Evolutionary conservation across 2,329 filamentous ascomycete species (phyloP).

Genomic region (Sclerotinia spermophila): DNA sequence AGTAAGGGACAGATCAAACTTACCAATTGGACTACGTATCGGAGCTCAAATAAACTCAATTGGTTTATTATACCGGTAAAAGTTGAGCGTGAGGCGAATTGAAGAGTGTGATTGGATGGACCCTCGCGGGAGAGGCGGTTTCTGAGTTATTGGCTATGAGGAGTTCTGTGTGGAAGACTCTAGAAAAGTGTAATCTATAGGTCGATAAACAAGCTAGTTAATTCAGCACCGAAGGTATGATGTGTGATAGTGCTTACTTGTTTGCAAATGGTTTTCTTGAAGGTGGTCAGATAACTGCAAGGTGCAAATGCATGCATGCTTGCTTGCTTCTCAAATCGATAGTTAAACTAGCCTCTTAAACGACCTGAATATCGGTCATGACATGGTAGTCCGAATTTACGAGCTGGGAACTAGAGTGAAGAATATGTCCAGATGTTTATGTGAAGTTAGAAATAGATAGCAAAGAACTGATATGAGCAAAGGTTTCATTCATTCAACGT

Average conservation of each 20-base stretch:
- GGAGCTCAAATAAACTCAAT: background rate
- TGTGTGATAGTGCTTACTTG: slow-evolving; percentile 15
- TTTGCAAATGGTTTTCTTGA: background rate
- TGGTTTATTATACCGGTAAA: background rate
- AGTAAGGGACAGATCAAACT: background rate
- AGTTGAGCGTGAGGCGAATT: background rate
- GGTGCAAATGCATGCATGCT: background rate
- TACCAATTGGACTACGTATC: background rate
- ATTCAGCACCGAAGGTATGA: background rate
- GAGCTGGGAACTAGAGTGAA: background rate
- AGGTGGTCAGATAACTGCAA: slow-evolving; percentile 11
- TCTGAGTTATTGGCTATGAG: slow-evolving; percentile 2
- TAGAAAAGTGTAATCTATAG: background rate
- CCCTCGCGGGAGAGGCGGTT: background rate
- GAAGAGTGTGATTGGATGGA: background rate
- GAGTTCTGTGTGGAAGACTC: background rate
- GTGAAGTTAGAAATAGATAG: slow-evolving; percentile 2
- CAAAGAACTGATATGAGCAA: background rate
- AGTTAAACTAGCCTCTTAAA: background rate
- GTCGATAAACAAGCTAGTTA: background rate
- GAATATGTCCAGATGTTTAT: background rate
- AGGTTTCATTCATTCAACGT: background rate
- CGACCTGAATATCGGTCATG: background rate
- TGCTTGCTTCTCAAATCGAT: slow-evolving; percentile 1
- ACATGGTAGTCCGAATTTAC: background rate